Evolutionary conservation across 768 basidiomycete genomes (phyloP).

Genomic region (Strobilomyces echinocephalus): DNA sequence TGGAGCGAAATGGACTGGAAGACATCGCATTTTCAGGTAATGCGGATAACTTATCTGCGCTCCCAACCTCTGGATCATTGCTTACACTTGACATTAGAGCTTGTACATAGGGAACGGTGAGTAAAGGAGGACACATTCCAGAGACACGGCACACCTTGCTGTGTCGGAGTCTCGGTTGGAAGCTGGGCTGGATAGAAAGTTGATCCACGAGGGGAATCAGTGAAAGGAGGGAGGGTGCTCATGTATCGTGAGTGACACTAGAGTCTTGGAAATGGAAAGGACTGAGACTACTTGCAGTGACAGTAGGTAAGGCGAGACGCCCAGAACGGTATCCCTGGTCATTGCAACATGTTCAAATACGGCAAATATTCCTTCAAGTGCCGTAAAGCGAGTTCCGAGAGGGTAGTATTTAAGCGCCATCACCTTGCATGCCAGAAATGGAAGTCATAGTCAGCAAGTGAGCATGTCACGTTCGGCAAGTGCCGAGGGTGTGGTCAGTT

Average conservation of each 20-base stretch:
- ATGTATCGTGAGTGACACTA: constrained; percentile 9
- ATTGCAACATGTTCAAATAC: constrained; percentile 16
- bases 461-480: constrained; percentile 22
- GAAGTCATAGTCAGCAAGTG: constrained; percentile 18
- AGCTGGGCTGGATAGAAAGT: constrained; percentile 5
- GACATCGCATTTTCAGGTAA: constrained; percentile 35
- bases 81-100: constrained; percentile 5
- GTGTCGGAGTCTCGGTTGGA: background rate
- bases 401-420: background rate
- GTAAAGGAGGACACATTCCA: background rate
- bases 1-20: constrained; percentile 29
- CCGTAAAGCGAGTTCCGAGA: constrained; percentile 18
- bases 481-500: constrained; percentile 21
- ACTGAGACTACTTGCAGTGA: background rate
- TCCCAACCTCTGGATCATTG: constrained; percentile 30
- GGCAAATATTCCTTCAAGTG: constrained; percentile 3
- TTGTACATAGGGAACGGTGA: background rate
- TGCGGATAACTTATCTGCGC: constrained; percentile 44
- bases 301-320: background rate
- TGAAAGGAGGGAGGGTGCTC: constrained; percentile 13
- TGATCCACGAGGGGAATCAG: constrained; percentile 18
- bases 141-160: constrained; percentile 7
- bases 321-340: background rate
- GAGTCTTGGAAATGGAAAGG: no score
- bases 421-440: constrained; percentile 20